Evolutionary conservation across 2,329 filamentous ascomycete genomes (phyloP).

Genomic region (Xylogone sp.): DNA sequence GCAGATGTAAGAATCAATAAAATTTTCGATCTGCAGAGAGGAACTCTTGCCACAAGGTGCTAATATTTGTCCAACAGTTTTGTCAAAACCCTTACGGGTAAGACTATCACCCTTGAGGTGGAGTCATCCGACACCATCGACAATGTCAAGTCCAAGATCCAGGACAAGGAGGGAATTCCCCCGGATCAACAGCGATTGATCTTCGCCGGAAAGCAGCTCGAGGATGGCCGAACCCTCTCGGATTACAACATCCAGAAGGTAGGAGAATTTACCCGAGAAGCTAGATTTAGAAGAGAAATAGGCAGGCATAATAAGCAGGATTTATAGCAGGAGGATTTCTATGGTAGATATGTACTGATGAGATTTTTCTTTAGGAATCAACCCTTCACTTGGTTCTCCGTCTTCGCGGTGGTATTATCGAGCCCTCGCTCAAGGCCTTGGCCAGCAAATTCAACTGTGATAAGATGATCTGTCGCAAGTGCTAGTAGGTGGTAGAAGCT

Average conservation of each 20-base stretch:
- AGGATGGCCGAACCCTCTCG: conserved; percentile 99
- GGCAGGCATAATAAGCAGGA: too few relatives aligned
- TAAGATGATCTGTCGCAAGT: conserved; percentile 99
- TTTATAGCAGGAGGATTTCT: conserved; percentile 11
- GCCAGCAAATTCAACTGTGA: conserved; percentile 99
- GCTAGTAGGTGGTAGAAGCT: conserved; percentile 69
- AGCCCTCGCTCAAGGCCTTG: conserved; percentile 97
- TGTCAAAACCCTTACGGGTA: conserved; percentile 99
- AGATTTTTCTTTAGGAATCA: conserved; percentile 65
- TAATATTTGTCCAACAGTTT: conserved; percentile 59
- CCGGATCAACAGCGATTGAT: conserved; percentile 98
- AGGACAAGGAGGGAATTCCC: conserved; percentile 99
- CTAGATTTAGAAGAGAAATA: too few relatives aligned
- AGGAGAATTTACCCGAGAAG: too few relatives aligned
- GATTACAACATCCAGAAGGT: conserved; percentile 99
- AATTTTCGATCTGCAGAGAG: background rate
- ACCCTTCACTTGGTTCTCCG: conserved; percentile 98
- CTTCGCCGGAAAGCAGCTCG: conserved; percentile 98
- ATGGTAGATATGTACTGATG: too few relatives aligned
- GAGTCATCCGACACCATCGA: conserved; percentile 99
- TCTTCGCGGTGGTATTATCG: conserved; percentile 98
- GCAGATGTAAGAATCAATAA: conserved; percentile 74
- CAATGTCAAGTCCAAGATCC: conserved; percentile 99
- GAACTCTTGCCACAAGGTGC: conserved; percentile 8
- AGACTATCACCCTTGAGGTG: conserved; percentile 99